Base-by-base conservation (phyloP, 352 stramenopile species). In the Phytophthora megakarya region DNA sequence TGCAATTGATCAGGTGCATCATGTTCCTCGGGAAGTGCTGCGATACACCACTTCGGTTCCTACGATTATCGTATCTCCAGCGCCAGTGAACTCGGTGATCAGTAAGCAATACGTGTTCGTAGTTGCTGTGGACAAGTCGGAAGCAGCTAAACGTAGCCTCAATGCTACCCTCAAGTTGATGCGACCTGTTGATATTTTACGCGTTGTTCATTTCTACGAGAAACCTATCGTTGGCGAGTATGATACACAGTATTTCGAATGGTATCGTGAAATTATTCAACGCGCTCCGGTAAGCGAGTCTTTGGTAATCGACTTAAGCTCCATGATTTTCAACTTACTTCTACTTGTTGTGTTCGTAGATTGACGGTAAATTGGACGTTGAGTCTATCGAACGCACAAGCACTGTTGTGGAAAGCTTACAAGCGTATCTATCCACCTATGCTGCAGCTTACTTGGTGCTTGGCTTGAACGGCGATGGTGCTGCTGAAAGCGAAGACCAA, bases 191-290 rank as follows among this genome's bases (percentile, higher is more conserved):
- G 79, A 91, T 51, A 42, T 44, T 35, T 44, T 89, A 16, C 74
- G 73, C 3, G 45, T 91, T 23, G 78, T 91, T 15, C 78, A 89
- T 55, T 91, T 91, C 44, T 87, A 80, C 65, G 66, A 80, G 28
- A 74, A 73, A 8, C 75, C 75, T 6, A 50, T 88, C 5, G 47
- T 80, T 22, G 78, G 65, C 0, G 61, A 62, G 28, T 81, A 65
- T 26, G 69, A 88, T 42, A 37, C 63, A 5, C 26, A 72, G 25
- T 60, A 61, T 0, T 79, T 88, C 32, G 57, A 65, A 13, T 61
- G 65, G 55, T 84, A 77, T 25, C 38, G 43, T 8, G 67, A 68
- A 16, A 62, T 84, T 16, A 61, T 87, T 21, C 38, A 67, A 5
- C 55, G 33, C 16, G 49, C 65, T 35, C 62, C 68, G 44, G 65